Percentiles rank a stretch among this genome's conserved stretches.
phyloP scores from a whole-genome alignment of 2,329 filamentous ascomycete genomes.

The Sclerotinia subarctica region DNA sequence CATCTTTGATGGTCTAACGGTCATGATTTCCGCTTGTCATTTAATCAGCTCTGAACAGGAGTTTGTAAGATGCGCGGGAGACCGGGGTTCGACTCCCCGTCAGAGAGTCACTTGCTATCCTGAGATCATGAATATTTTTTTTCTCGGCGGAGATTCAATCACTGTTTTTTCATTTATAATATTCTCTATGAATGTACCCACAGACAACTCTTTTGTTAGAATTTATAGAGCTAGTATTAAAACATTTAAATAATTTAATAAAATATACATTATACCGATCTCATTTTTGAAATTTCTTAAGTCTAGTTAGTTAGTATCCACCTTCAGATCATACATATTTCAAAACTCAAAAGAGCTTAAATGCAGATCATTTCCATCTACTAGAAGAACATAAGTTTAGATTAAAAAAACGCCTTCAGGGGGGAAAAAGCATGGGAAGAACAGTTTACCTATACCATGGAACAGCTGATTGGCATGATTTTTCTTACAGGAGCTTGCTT shows the following conservation, averaged over 20 bases:
- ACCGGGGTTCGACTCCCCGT: slow-evolving; percentile 35
- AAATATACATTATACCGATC: no score
- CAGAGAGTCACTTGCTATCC: slow-evolving; percentile 20
- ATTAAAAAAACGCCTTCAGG: slow-evolving; percentile 8
- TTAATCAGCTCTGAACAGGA: no score
- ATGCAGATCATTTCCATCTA: background rate
- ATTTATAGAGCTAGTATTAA: no score
- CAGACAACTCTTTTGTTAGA: no score
- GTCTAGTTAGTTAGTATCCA: no score
- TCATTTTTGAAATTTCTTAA: no score
- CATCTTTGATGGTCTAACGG: slow-evolving; percentile 39
- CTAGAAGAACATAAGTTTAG: background rate
- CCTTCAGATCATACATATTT: no score
- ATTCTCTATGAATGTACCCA: no score
- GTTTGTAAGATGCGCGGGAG: slow-evolving; percentile 25
- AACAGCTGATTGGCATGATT: background rate
- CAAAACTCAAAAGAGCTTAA: slow-evolving; percentile 14
- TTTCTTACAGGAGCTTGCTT: background rate
- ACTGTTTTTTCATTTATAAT: no score
- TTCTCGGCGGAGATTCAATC: no score
- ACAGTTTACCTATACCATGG: background rate
- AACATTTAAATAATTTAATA: no score
- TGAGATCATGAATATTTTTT: no score
- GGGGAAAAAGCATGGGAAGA: background rate
- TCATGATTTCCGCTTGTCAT: slow-evolving; percentile 42